These are phyloP conservation scores for Nakaseomyces kungkrabaensis DNA, from an alignment of 1,139 yeast genomes.

Conservation along the genomic window DNA sequence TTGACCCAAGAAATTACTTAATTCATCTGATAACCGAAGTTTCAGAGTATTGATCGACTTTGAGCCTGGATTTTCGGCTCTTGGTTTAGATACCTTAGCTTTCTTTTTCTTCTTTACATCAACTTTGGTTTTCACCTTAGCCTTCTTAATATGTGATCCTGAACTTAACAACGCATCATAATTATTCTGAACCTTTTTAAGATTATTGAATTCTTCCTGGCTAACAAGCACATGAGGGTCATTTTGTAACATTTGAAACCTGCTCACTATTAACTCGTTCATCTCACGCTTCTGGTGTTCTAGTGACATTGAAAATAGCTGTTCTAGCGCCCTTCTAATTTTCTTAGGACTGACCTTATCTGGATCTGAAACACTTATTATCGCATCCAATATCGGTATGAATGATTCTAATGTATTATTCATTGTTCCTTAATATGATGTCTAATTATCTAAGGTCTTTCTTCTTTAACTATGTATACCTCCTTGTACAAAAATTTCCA, in stretches of 20 bases:
- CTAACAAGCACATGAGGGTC: slow-evolving; percentile 20
- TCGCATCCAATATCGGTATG: slow-evolving; percentile 66
- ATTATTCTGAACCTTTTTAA: slow-evolving; percentile 20
- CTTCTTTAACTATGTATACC: neutral
- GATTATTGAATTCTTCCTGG: slow-evolving; percentile 25
- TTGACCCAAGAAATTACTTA: slow-evolving; percentile 38
- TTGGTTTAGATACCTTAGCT: slow-evolving; percentile 12
- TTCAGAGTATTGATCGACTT: slow-evolving; percentile 18
- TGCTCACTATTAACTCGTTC: slow-evolving; percentile 49
- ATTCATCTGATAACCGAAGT: slow-evolving; percentile 39
- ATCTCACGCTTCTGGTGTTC: slow-evolving; percentile 45
- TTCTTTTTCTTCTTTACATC: slow-evolving; percentile 15
- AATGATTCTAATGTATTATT: slow-evolving; percentile 27
- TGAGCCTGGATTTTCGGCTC: slow-evolving; percentile 8
- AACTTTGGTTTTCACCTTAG: slow-evolving; percentile 5
- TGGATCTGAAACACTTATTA: slow-evolving; percentile 62
- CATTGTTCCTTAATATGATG: neutral
- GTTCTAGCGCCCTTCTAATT: slow-evolving; percentile 61
- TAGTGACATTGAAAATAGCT: slow-evolving; percentile 50
- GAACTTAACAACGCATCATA: slow-evolving; percentile 4
- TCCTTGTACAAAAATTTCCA: too few relatives aligned
- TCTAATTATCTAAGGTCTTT: too few relatives aligned
- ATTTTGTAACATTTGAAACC: slow-evolving; percentile 43
- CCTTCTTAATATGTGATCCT: slow-evolving; percentile 4
- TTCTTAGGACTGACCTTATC: slow-evolving; percentile 64